These are phyloP conservation scores for Salicornia ramosissima DNA, from an alignment of 148 eudicot species.

Conservation along the genomic window DNA sequence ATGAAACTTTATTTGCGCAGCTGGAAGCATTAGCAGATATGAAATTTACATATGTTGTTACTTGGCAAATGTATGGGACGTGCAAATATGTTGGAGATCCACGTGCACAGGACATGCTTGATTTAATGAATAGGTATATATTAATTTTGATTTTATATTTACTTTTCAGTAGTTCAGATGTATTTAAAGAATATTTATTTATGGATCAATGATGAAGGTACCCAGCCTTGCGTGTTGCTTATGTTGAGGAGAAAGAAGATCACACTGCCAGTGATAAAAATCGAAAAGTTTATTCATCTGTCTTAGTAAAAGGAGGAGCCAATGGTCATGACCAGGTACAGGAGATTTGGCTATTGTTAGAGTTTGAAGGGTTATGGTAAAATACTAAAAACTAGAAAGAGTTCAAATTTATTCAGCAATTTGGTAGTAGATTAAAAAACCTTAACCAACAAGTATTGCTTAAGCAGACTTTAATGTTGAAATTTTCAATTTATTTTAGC, in stretches of 20 bases:
- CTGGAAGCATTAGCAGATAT: conserved; percentile 85
- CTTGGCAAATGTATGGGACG: conserved; percentile 88
- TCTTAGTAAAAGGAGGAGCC: conserved; percentile 82
- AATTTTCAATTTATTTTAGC: too few relatives aligned
- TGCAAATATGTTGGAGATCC: conserved; percentile 77
- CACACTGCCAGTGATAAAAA: conserved; percentile 17
- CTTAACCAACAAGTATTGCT: neutral
- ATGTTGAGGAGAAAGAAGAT: conserved; percentile 89
- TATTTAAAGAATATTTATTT: neutral
- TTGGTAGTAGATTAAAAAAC: neutral
- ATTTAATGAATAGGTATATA: conserved; percentile 62
- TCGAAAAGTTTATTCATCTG: conserved; percentile 66
- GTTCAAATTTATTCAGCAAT: neutral
- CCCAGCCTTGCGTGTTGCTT: conserved; percentile 89
- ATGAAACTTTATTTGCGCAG: conserved; percentile 71
- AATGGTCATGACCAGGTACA: conserved; percentile 85
- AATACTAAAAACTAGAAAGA: neutral
- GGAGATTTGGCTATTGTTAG: neutral
- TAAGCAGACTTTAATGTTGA: too few relatives aligned
- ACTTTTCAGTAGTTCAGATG: neutral
- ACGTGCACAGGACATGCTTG: conserved; percentile 78
- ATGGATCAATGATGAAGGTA: conserved; percentile 41
- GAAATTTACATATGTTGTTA: conserved; percentile 76
- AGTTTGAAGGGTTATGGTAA: neutral
- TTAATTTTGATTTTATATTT: conserved; percentile 2